phyloP scores from a whole-genome alignment of 805 yeast genomes.

The Zygotorulaspora danielsina region DNA sequence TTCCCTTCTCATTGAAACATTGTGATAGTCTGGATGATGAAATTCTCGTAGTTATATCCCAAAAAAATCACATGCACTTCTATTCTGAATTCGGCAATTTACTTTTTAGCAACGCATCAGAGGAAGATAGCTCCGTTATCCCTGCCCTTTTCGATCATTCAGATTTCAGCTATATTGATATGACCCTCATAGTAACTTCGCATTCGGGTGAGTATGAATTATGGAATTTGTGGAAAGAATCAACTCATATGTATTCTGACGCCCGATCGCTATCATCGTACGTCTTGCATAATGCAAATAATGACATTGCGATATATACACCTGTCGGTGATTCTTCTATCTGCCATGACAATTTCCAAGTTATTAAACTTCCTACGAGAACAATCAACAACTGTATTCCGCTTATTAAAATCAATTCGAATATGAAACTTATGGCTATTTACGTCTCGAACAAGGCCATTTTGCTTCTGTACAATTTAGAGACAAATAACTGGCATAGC shows the following conservation, averaged over 20 bases:
- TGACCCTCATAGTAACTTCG: constrained; percentile 16
- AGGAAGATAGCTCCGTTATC: constrained; percentile 5
- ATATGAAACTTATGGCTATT: constrained; percentile 25
- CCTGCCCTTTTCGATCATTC: constrained; percentile 14
- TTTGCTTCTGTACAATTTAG: constrained; percentile 29
- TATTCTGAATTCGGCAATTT: constrained; percentile 29
- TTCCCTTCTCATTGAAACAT: constrained; percentile 18
- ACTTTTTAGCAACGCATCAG: constrained; percentile 24
- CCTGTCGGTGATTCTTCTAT: constrained; percentile 23
- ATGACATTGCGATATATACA: constrained; percentile 30
- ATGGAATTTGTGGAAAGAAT: constrained; percentile 32
- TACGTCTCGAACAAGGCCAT: constrained; percentile 32
- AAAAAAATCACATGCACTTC: constrained; percentile 22
- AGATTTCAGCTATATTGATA: constrained; percentile 15
- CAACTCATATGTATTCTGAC: constrained; percentile 20
- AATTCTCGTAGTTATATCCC: constrained; percentile 21
- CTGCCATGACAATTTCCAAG: constrained; percentile 22
- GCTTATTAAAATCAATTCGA: constrained; percentile 23
- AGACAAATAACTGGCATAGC: constrained; percentile 29
- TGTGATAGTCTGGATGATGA: constrained; percentile 22
- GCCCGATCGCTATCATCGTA: constrained; percentile 22
- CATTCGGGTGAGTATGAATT: constrained; percentile 24
- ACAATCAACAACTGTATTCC: constrained; percentile 31
- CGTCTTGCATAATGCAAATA: constrained; percentile 25
- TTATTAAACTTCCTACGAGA: constrained; percentile 31